Evolutionary conservation across 1,284 basidiomycete species (phyloP), one percentile per base, ranked within the genome.

Genomic region (Somion occarium): DNA sequence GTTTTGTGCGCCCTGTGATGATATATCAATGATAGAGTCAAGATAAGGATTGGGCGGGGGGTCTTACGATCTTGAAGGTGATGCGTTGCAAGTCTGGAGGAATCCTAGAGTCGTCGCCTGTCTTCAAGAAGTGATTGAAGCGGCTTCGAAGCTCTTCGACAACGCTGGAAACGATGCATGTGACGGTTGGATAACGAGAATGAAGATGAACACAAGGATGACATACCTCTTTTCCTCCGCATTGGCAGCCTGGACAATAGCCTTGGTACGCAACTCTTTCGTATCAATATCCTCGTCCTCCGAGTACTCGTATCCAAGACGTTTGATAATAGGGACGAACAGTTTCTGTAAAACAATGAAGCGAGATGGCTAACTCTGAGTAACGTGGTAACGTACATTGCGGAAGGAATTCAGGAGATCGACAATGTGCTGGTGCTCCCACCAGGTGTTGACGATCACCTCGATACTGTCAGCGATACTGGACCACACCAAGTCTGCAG

Each of bases 281-380:
- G 77, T 76, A 57, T 92, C 92, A 23, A 83, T 74, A 18, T 83
- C 75, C 56, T 99, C 96, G 30, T 73, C 70, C 13, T 77, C 73
- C 3, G 73, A 67, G 65, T 88, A 89, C 46, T 91, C 86, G 63
- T 88, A 96, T 13, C 93, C 92, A 46, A 97, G 77, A 60, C 76
- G 78, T 48, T 89, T 72, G 26, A 93, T 89, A 34, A 95, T 68
- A 4, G 94, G 95, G 44, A 76, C 76, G 70, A 92, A 93, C 38
- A 97, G 73, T 30, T 69, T 66, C 87, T 89, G 52, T 2, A 45
- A 44, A 24, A 57, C 20, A 15, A 3, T 24, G 5, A 18, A 9
- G 39, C 5, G 20, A 41, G 18, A 20, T 47, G 11, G 55, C 19
- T 15, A 22, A 22, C 13, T 27, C 22, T 41, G 38, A 38, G 51